Percentiles rank a stretch among this genome's conserved stretches.
phyloP scores from a whole-genome alignment of 805 yeast genomes.

The Candida palmyrensis region DNA sequence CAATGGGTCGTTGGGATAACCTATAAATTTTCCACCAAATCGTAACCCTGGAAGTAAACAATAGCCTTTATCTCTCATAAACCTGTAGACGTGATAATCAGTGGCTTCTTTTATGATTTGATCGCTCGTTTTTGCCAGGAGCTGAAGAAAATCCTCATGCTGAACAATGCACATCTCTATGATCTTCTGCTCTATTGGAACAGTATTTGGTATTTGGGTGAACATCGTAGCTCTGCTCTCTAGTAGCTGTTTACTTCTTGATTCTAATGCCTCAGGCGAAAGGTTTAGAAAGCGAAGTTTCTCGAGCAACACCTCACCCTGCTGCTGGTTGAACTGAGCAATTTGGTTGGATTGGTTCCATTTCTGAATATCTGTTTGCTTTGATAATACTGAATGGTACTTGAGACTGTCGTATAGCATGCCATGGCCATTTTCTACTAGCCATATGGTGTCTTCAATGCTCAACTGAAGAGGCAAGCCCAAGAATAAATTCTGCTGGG shows the following conservation, averaged over 20 bases:
- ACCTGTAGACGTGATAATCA: slow-evolving; percentile 23
- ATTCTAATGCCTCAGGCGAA: slow-evolving; percentile 3
- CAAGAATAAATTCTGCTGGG: slow-evolving; percentile 86
- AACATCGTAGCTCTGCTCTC: slow-evolving; percentile 4
- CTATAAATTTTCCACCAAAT: slow-evolving; percentile 85
- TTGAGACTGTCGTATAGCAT: slow-evolving; percentile 37
- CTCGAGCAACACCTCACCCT: slow-evolving; percentile 7
- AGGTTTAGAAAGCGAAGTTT: slow-evolving; percentile 7
- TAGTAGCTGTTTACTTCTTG: slow-evolving; percentile 4
- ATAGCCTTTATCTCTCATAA: slow-evolving; percentile 42
- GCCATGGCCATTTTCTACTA: slow-evolving; percentile 41
- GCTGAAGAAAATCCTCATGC: not conserved
- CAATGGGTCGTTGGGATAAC: slow-evolving; percentile 94
- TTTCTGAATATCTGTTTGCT: slow-evolving; percentile 7
- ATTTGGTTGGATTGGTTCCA: slow-evolving; percentile 5
- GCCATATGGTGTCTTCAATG: slow-evolving; percentile 69
- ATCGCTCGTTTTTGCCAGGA: slow-evolving; percentile 1
- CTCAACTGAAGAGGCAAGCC: slow-evolving; percentile 77
- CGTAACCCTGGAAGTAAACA: slow-evolving; percentile 78
- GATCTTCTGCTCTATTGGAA: not conserved
- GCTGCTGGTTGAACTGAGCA: slow-evolving; percentile 7
- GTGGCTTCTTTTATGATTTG: not conserved
- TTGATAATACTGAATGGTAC: slow-evolving; percentile 17
- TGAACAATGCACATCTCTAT: not conserved
- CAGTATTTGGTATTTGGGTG: slow-evolving; percentile 1